Evolutionary conservation across 805 yeast genomes (phyloP).

Genomic region (Pichia manshurica): DNA sequence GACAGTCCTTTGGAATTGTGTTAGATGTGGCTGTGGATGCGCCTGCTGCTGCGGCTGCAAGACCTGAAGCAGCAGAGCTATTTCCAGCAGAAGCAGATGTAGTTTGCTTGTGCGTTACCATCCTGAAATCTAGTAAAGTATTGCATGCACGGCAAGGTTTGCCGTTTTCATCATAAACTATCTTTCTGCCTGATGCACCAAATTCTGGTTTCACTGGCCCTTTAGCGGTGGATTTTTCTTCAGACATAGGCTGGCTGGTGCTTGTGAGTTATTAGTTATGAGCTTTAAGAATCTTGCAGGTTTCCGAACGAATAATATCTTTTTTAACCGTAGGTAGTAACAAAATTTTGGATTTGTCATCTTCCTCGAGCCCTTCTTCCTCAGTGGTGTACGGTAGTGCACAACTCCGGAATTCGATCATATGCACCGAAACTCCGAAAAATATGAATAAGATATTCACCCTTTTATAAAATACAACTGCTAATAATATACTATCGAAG

Average conservation of each 20-base stretch:
- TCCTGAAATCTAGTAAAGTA: constrained; percentile 69
- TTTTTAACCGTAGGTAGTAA: background rate
- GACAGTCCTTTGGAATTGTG: constrained; percentile 52
- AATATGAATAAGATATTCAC: background rate
- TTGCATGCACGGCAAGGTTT: constrained; percentile 95
- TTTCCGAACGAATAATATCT: too few species aligned
- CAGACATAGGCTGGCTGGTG: constrained; percentile 1
- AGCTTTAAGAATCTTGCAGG: too few species aligned
- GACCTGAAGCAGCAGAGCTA: constrained; percentile 19
- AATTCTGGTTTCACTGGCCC: constrained; percentile 17
- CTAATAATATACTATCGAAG: constrained; percentile 3
- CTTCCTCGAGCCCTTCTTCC: background rate
- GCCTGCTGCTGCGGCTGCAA: constrained; percentile 12
- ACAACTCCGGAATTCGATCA: background rate
- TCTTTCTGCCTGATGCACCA: constrained; percentile 60
- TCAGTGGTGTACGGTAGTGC: background rate
- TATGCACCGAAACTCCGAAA: background rate
- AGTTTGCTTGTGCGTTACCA: constrained; percentile 38
- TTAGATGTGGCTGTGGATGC: constrained; percentile 19
- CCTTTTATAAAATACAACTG: constrained; percentile 1
- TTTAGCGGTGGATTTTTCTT: background rate
- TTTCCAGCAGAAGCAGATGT: constrained; percentile 6
- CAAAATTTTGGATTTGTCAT: constrained; percentile 4
- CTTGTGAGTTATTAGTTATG: background rate
- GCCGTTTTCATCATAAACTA: constrained; percentile 81